phyloP scores from a whole-genome alignment of 768 basidiomycete genomes.

The Jaapia argillacea region DNA sequence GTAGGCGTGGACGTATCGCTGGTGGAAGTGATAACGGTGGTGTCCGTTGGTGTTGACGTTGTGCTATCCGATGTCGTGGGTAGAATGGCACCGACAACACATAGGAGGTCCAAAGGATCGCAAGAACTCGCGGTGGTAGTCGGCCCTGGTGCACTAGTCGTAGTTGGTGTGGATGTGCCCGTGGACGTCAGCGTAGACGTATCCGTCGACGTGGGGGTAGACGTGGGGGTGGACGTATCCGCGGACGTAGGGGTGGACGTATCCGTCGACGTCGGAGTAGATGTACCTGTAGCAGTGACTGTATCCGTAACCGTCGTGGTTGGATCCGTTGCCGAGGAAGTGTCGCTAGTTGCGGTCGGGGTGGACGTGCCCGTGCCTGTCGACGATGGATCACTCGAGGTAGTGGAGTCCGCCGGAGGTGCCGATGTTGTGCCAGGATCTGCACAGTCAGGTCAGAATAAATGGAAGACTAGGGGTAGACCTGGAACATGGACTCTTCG shows the following conservation, averaged over 20 bases:
- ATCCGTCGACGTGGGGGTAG: neutral
- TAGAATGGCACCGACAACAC: too few relatives aligned
- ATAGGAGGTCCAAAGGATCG: too few relatives aligned
- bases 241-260: neutral
- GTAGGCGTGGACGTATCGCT: constrained; percentile 1
- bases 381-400: neutral
- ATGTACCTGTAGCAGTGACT: neutral
- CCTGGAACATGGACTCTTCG: too few relatives aligned
- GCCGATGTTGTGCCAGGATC: neutral
- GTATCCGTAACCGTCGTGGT: neutral
- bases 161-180: neutral
- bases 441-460: too few relatives aligned
- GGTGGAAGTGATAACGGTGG: neutral
- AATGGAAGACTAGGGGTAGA: too few relatives aligned
- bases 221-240: neutral
- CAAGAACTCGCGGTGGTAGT: too few relatives aligned
- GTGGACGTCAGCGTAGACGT: neutral
- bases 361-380: neutral
- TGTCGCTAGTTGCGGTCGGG: neutral
- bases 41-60: too few relatives aligned
- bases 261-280: neutral
- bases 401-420: constrained; percentile 2
- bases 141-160: too few relatives aligned
- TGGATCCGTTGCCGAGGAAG: neutral
- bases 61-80: too few relatives aligned